These are phyloP conservation scores for Zymoseptoria ardabiliae DNA, from an alignment of 2,329 filamentous ascomycete species.

Conservation along the genomic window DNA sequence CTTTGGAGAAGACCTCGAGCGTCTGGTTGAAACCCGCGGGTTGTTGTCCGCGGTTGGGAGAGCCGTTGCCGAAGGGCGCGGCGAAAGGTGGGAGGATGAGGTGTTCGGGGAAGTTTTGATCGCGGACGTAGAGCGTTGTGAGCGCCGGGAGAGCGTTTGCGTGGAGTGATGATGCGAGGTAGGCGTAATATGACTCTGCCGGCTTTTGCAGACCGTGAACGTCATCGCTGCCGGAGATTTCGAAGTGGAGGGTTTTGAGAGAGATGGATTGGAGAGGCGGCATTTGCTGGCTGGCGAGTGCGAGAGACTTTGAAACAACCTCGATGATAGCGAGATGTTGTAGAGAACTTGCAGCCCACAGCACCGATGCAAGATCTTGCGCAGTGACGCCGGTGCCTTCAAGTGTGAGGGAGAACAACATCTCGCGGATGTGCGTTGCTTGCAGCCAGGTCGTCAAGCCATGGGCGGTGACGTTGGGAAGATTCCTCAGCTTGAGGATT, in stretches of 20 bases:
- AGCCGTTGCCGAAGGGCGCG: conserved; percentile 39
- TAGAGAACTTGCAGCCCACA: conserved; percentile 52
- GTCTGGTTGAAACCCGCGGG: conserved; percentile 43
- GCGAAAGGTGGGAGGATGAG: conserved; percentile 65
- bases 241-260: conserved; percentile 69
- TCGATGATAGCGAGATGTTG: conserved; percentile 52
- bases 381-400: conserved; percentile 64
- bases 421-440: conserved; percentile 49
- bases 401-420: conserved; percentile 62
- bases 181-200: conserved; percentile 66
- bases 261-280: conserved; percentile 62
- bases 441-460: conserved; percentile 65
- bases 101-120: conserved; percentile 72
- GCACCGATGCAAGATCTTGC: conserved; percentile 52
- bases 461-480: conserved; percentile 61
- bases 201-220: conserved; percentile 52
- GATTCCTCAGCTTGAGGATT: conserved; percentile 64
- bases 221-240: conserved; percentile 60
- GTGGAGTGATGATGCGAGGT: conserved; percentile 76
- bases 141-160: conserved; percentile 67
- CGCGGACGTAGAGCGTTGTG: conserved; percentile 73
- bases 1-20: conserved; percentile 58
- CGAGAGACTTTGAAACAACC: conserved; percentile 50
- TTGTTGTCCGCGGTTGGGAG: conserved; percentile 20
- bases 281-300: conserved; percentile 42